Evolutionary conservation across 2,329 filamentous ascomycete genomes (phyloP), one percentile per base, ranked within the genome.

Genomic region (Huntiella bhutanensis): DNA sequence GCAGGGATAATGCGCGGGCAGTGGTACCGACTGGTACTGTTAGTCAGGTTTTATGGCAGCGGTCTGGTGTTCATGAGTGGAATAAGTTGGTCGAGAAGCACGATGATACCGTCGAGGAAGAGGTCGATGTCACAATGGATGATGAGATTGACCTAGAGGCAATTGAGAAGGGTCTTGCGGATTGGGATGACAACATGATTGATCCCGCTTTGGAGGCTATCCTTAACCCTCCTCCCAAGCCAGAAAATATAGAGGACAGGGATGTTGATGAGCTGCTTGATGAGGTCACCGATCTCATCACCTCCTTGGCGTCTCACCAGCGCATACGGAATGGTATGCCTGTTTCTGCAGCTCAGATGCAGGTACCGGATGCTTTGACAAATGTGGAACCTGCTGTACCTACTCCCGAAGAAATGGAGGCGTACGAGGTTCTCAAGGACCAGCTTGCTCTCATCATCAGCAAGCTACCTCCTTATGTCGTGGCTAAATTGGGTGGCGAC

Each of bases 401-500:
- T 6, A 76, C 77, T 10, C 72, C 75, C 52, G 71, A 73, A 51
- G 73, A 77, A 55, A 62, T 65, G 49, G 58, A 63, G 11, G 73
- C 71, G 0, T 93, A 92, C 57, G 70, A 84, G 52, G 70, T 78
- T 19, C 68, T 94, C 45, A 85, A 81, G 57, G 72, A 77, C 3
- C 83, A 87, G 56, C 65, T 94, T 15, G 67, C 75, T 0, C 64
- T 86, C 28, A 75, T 93, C 51, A 72, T 93, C 50, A 71, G 80
- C 52, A 75, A 72, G 35, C 64, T 94, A 8, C 86, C 86, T 1
- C 86, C 86, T 1, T 91, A 85, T 57, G 82, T 82, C 1, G 81
- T 94, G 17, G 79, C 86, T 4, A 88, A 91, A 55, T 66, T 94
- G 51, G 80, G 92, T 55, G 85, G 85, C 7, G 81, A 92, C 57